Base-by-base conservation (phyloP, 805 yeast species). In the Dipodascus albidus region DNA sequence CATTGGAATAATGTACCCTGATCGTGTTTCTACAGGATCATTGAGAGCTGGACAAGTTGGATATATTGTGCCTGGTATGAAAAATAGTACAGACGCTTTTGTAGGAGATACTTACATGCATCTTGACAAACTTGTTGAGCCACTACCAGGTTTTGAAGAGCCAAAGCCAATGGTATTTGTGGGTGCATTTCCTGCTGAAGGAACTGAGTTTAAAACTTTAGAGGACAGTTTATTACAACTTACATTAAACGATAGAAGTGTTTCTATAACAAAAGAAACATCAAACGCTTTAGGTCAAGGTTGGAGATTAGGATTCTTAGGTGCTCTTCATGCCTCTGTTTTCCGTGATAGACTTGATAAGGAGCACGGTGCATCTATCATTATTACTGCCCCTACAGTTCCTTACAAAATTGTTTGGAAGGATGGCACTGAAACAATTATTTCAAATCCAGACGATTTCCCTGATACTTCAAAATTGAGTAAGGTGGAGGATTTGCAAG, bases 91-190 rank as follows among this genome's bases (percentile, higher is more conserved):
- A 20, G 96, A 90, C 60, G 96, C 96, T 0, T 76, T 82, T 62
- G 83, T 89, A 54, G 99, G 99, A 33, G 99, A 91, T 65, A 91
- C 99, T 0, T 77, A 88, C 58, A 79, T 80, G 76, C 60, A 59
- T 1, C 59, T 59, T 15, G 85, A 84, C 2, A 64, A 68, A 21
- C 75, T 74, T 33, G 81, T 85, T 1, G 87, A 82, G 57, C 83
- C 96, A 1, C 73, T 91, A 23, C 96, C 95, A 1, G 98, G 98
- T 0, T 93, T 91, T 67, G 97, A 90, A 68, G 96, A 88, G 62
- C 90, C 95, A 0, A 90, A 93, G 67, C 96, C 98, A 1, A 93
- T 93, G 98, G 98, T 91, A 6, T 93, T 91, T 66, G 95, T 91
- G 50, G 98, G 98, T 14, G 99, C 98, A 0, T 91, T 88, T 61